phyloP scores from a whole-genome alignment of 208 protist species.

The Trypanosoma theileri region DNA sequence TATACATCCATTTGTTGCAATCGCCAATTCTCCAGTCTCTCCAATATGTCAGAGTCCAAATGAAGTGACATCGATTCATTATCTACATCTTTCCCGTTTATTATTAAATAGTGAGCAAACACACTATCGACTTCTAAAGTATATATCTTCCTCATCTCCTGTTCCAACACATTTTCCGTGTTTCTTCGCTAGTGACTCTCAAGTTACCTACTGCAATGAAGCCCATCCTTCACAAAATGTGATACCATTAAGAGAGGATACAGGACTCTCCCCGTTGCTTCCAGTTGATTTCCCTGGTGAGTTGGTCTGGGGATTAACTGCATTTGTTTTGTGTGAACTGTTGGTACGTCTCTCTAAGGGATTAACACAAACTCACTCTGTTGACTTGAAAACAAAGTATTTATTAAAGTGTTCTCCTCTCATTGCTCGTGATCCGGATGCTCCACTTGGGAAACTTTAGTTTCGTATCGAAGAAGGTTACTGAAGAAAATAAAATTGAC shows the following conservation, averaged over 20 bases:
- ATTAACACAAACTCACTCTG: slow-evolving; percentile 28
- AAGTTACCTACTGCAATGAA: slow-evolving; percentile 24
- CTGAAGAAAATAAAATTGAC: background rate
- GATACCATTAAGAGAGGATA: slow-evolving; percentile 39
- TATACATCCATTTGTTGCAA: slow-evolving; percentile 64
- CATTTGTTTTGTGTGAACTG: slow-evolving; percentile 73
- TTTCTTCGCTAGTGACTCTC: slow-evolving; percentile 71
- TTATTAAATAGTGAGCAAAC: slow-evolving; percentile 45
- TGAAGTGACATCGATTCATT: slow-evolving; percentile 83
- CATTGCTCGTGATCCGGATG: slow-evolving; percentile 36
- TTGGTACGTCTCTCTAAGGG: slow-evolving; percentile 49
- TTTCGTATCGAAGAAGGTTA: background rate
- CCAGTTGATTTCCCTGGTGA: slow-evolving; percentile 70
- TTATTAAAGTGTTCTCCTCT: slow-evolving; percentile 40
- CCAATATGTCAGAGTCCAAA: slow-evolving; percentile 56
- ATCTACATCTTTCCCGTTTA: slow-evolving; percentile 73
- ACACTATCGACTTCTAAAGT: slow-evolving; percentile 65
- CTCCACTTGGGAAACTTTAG: slow-evolving; percentile 10
- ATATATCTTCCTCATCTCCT: slow-evolving; percentile 28
- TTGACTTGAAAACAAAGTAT: slow-evolving; percentile 2
- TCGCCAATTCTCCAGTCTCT: slow-evolving; percentile 32
- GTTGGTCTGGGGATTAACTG: slow-evolving; percentile 84
- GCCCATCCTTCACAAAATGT: slow-evolving; percentile 29
- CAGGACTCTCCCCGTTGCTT: slow-evolving; percentile 50
- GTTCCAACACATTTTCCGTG: slow-evolving; percentile 70